These are phyloP conservation scores for Backusella westeae DNA, from an alignment of 192 early-diverging fungal genomes.

Conservation along the genomic window DNA sequence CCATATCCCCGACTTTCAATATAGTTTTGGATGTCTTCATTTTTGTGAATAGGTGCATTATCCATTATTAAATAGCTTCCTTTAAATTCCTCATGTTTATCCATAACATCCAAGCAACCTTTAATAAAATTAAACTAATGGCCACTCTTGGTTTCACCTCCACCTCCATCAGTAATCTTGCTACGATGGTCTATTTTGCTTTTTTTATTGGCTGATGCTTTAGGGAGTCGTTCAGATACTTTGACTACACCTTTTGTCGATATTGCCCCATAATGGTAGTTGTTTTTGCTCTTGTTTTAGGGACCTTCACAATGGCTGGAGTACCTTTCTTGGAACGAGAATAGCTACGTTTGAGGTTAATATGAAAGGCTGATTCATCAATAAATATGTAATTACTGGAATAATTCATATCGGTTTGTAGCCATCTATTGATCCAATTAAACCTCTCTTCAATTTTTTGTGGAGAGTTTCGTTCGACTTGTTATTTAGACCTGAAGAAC, in stretches of 20 bases:
- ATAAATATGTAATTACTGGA: conserved; percentile 21
- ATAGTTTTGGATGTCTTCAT: too few species aligned
- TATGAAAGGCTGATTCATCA: conserved; percentile 31
- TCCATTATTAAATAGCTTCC: too few species aligned
- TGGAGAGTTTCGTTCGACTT: conserved; percentile 4
- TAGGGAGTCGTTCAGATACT: neutral
- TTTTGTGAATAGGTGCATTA: too few species aligned
- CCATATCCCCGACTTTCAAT: too few species aligned
- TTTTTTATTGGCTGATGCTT: neutral
- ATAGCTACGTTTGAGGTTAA: conserved; percentile 23
- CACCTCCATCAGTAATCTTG: too few species aligned
- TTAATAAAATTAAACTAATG: too few species aligned
- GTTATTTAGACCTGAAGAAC: too few species aligned
- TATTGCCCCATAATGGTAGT: conserved; percentile 12
- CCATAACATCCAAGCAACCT: too few species aligned
- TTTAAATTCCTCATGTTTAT: too few species aligned
- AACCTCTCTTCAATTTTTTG: conserved; percentile 7
- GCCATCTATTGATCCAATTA: conserved; percentile 8
- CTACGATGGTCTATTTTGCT: too few species aligned
- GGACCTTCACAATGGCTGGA: neutral
- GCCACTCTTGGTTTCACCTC: too few species aligned
- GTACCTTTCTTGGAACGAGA: conserved; percentile 21
- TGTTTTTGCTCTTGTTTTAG: conserved; percentile 6
- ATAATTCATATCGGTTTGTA: too few species aligned
- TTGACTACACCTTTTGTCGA: conserved; percentile 4